These are phyloP conservation scores for Cinnamomum chago DNA, from an alignment of 164 flowering plant species.

Conservation along the genomic window DNA sequence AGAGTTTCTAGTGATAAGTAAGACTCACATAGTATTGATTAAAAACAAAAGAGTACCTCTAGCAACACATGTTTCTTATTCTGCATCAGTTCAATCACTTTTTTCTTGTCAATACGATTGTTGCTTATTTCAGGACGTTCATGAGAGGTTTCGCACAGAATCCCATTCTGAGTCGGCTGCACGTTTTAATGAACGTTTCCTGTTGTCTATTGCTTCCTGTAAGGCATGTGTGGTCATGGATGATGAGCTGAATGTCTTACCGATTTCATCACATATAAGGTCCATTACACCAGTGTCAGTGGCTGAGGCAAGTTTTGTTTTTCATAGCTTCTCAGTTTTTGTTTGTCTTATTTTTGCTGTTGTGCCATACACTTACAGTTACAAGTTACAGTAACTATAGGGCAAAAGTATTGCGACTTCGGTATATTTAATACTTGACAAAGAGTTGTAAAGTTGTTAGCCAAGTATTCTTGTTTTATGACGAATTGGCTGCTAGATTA, in stretches of 20 bases:
- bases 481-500: neutral
- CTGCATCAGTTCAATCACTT: neutral
- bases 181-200: constrained; percentile 94
- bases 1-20: no score
- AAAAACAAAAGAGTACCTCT: neutral
- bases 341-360: neutral
- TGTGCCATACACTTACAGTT: neutral
- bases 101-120: neutral
- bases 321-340: neutral
- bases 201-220: constrained; percentile 84
- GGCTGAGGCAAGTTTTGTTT: constrained; percentile 45
- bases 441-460: neutral
- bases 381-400: neutral
- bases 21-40: no score
- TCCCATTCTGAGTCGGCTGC: constrained; percentile 74
- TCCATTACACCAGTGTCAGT: constrained; percentile 54
- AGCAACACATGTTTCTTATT: neutral
- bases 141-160: constrained; percentile 91
- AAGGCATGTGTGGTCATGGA: constrained; percentile 89
- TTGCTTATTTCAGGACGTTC: constrained; percentile 72
- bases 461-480: neutral
- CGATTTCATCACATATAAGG: constrained; percentile 83
- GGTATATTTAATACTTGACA: neutral
- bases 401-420: neutral
- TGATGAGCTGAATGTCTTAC: constrained; percentile 83